Conservation (phyloP, 2,329 filamentous ascomycete species). For the Monosporascus sp. region DNA sequence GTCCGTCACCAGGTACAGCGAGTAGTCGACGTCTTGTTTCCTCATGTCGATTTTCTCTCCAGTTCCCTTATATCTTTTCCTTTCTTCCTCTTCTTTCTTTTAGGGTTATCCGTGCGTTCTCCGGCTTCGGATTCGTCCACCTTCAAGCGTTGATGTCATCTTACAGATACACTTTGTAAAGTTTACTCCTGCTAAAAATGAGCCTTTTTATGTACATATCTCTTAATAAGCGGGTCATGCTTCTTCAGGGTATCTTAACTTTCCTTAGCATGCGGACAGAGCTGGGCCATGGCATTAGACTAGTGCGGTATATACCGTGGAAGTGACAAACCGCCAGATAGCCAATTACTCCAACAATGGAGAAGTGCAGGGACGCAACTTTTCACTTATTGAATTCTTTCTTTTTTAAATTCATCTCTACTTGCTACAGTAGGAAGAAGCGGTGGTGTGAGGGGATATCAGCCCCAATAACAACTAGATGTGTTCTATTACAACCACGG, state of each 20-base stretch:
- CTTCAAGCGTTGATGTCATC: too few species aligned
- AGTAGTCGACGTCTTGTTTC: constrained; percentile 59
- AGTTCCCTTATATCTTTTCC: not conserved
- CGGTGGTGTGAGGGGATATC: not conserved
- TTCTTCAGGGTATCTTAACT: too few species aligned
- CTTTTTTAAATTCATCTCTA: not conserved
- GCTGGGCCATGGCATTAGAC: not conserved
- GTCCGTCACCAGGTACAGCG: constrained; percentile 88
- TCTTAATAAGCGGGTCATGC: too few species aligned
- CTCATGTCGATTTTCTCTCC: constrained; percentile 17
- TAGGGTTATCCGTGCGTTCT: not conserved
- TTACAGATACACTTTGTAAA: too few species aligned
- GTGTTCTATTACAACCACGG: too few species aligned
- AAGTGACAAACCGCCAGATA: not conserved
- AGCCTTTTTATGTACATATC: too few species aligned
- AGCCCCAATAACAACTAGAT: not conserved
- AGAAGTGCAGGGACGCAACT: too few species aligned
- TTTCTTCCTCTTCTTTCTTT: not conserved
- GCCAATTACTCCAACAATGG: too few species aligned
- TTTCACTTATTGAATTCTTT: too few species aligned
- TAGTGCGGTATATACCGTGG: not conserved
- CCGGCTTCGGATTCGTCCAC: too few species aligned
- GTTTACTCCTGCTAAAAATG: too few species aligned
- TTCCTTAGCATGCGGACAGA: not conserved
- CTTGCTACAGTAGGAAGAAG: not conserved